Conservation (phyloP, 129 eudicot genomes). For the Lonicera japonica region DNA sequence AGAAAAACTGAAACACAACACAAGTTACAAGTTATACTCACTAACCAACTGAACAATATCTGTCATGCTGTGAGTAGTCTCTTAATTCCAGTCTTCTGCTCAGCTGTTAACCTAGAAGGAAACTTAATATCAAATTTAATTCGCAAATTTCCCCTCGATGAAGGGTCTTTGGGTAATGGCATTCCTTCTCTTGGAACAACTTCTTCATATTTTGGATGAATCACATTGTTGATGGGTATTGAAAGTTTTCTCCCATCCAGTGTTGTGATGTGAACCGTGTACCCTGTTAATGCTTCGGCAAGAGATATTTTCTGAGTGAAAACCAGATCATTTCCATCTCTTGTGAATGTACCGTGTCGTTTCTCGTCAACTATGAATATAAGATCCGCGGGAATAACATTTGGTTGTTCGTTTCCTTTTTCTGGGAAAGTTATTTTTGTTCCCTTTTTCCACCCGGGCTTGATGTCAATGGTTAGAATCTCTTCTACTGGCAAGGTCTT, state of each 20-base stretch:
- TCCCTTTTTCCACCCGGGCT: slow-evolving; percentile 82
- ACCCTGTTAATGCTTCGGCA: slow-evolving; percentile 64
- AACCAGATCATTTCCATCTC: slow-evolving; percentile 66
- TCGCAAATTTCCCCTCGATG: slow-evolving; percentile 51
- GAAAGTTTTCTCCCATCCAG: slow-evolving; percentile 54
- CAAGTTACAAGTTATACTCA: background rate
- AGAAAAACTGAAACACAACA: background rate
- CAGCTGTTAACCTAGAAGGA: slow-evolving; percentile 50
- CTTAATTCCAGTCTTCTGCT: slow-evolving; percentile 61
- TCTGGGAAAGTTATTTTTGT: slow-evolving; percentile 70
- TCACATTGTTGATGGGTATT: slow-evolving; percentile 50
- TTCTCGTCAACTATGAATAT: slow-evolving; percentile 65
- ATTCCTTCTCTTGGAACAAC: slow-evolving; percentile 67
- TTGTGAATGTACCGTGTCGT: slow-evolving; percentile 52
- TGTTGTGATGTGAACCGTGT: slow-evolving; percentile 51
- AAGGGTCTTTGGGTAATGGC: slow-evolving; percentile 70
- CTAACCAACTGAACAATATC: background rate
- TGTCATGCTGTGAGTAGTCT: slow-evolving; percentile 31
- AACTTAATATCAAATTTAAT: slow-evolving; percentile 61
- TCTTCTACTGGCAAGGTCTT: slow-evolving; percentile 64
- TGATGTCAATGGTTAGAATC: slow-evolving; percentile 55
- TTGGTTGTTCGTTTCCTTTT: slow-evolving; percentile 65
- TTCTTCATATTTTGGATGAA: slow-evolving; percentile 61
- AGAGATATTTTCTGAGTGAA: slow-evolving; percentile 50
- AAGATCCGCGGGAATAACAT: slow-evolving; percentile 56